Base-by-base conservation (phyloP, 441 rosid genomes). In the Flueggea neowawraea region DNA sequence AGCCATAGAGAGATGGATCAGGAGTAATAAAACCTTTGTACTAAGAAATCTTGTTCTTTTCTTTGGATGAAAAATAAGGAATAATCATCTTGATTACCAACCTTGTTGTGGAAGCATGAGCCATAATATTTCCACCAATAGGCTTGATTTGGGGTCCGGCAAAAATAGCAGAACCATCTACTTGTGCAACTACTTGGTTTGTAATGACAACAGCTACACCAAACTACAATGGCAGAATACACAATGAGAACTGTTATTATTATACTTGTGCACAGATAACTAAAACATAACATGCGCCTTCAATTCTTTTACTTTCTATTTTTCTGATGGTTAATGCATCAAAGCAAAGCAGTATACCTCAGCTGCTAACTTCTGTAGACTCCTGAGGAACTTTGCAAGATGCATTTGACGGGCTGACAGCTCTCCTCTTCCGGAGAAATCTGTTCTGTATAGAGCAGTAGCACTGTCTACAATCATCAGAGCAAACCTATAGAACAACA, bases 51-150 rank as follows among this genome's bases (percentile, higher is more conserved):
- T 6, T 43, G 1, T 43, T 48, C 12, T 17, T 22, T 16, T 17
- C 9, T 3, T 31, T 17, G 43, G 1, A 44, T 6, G 14, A 9
- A 60, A 12, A 31, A 32, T 32, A 41, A 41, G 9, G 28, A 49
- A 58, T 8, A 16, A 45, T 45, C 22, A 32, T 14, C 6, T 28
- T 12, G n/a, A 15, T 31, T 17, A 48, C 70, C 60, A 51, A 90
- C 99, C 99, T 89, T 58, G 99, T 91, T 53, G 97, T 94, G 48
- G 99, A 87, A 66, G 99, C 97, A 82, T 94, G 96, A 55, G 99
- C 96, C 96, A 94, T 89, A 56, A 94, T 94, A 73, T 91, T 89
- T 45, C 99, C 97, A 60, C 96, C 99, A 33, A 89, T 94, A 17
- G 96, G 99, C 79, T 91, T 91, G 69, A 86, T 81, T 61, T 94